phyloP scores from a whole-genome alignment of 768 basidiomycete genomes.

The Russula sp. region DNA sequence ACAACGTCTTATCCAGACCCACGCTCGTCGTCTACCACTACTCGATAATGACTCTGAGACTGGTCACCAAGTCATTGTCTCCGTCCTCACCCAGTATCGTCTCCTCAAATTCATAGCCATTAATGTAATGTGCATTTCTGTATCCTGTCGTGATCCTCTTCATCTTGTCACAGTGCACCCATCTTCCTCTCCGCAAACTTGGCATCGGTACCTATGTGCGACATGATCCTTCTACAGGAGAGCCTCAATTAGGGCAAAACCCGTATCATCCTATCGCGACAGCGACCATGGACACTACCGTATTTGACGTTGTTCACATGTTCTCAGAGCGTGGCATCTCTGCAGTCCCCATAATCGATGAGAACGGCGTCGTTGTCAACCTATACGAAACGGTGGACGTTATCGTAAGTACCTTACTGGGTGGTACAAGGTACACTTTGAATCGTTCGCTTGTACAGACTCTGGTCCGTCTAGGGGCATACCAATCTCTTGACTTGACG shows the following conservation, averaged over 20 bases:
- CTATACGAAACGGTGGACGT: constrained; percentile 99
- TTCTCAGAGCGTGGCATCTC: constrained; percentile 94
- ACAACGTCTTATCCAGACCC: constrained; percentile 85
- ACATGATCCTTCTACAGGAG: constrained; percentile 38
- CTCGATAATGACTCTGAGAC: constrained; percentile 92
- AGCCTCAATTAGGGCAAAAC: constrained; percentile 46
- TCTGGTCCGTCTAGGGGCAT: constrained; percentile 87
- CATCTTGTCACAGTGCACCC: constrained; percentile 56
- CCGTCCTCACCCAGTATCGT: constrained; percentile 94
- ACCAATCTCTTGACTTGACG: constrained; percentile 92
- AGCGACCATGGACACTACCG: constrained; percentile 82
- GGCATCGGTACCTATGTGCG: constrained; percentile 89
- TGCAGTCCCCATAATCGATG: constrained; percentile 93
- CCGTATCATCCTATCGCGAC: constrained; percentile 90
- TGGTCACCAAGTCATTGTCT: constrained; percentile 91
- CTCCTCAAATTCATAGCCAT: constrained; percentile 98
- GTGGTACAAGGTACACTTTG: background rate
- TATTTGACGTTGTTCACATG: constrained; percentile 98
- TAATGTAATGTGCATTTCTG: constrained; percentile 54
- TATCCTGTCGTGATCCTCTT: constrained; percentile 1
- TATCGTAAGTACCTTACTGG: constrained; percentile 54
- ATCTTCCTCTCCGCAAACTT: constrained; percentile 73
- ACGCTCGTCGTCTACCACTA: constrained; percentile 88
- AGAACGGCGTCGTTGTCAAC: constrained; percentile 88
- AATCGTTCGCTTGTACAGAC: constrained; percentile 45